Conservation (phyloP, 225 moss, liverwort and hornwort species). For the Physcomitrellopsis africana region DNA sequence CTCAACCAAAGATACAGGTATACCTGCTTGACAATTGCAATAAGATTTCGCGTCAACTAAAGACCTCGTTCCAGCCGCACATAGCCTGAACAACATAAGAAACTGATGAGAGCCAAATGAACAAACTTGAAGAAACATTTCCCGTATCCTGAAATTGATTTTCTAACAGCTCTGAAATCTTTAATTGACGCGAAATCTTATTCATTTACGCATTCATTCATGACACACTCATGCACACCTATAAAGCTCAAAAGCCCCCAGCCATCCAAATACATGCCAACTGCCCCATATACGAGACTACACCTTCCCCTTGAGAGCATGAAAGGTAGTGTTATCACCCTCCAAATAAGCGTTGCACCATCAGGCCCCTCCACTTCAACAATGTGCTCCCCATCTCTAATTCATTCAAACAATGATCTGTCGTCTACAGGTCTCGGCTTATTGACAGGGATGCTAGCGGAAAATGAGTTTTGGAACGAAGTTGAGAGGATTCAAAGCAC, state of each 20-base stretch:
- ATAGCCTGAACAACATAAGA: slow-evolving; percentile 43
- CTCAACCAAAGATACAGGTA: slow-evolving; percentile 11
- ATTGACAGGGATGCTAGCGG: slow-evolving; percentile 1
- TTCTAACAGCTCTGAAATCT: slow-evolving; percentile 13
- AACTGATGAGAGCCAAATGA: slow-evolving; percentile 8
- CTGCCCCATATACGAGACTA: slow-evolving; percentile 76
- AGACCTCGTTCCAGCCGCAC: slow-evolving; percentile 53
- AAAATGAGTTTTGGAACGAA: slow-evolving; percentile 1
- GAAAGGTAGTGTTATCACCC: slow-evolving; percentile 75
- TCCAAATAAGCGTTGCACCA: slow-evolving; percentile 76
- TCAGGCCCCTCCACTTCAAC: slow-evolving; percentile 34
- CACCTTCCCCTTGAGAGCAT: slow-evolving; percentile 79
- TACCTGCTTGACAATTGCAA: slow-evolving; percentile 88
- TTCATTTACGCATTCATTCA: slow-evolving; percentile 19
- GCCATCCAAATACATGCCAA: slow-evolving; percentile 80
- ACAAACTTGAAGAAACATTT: slow-evolving; percentile 5
- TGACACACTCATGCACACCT: background rate
- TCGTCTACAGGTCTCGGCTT: slow-evolving; percentile 27
- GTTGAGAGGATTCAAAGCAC: slow-evolving; percentile 13
- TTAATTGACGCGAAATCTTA: slow-evolving; percentile 9
- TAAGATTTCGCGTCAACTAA: slow-evolving; percentile 62
- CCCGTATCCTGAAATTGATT: background rate
- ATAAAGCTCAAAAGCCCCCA: slow-evolving; percentile 60
- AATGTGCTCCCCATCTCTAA: slow-evolving; percentile 37
- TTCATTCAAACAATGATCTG: slow-evolving; percentile 35